Conservation (phyloP, 441 rosid genomes). For the Aleurites moluccanus region DNA sequence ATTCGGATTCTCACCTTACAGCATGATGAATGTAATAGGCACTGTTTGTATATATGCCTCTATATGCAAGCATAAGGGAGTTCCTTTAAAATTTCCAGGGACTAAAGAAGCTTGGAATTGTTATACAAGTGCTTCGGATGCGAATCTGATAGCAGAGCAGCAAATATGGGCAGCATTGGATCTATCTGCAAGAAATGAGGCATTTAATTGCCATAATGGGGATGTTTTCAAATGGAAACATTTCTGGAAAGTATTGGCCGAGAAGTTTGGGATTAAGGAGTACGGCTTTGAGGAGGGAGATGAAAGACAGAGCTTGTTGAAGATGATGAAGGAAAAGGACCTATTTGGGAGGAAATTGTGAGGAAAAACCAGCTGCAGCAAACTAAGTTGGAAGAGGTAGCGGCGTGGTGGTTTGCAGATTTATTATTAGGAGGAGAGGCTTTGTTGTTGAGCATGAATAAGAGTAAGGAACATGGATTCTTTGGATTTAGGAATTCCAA, state of each 20-base stretch:
- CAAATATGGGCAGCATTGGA: neutral
- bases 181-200: neutral
- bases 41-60: neutral
- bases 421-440: too few relatives aligned
- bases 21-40: neutral
- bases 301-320: conserved; percentile 43
- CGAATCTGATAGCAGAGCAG: neutral
- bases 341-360: conserved; percentile 76
- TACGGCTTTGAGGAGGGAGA: conserved; percentile 32
- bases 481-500: neutral
- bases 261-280: neutral
- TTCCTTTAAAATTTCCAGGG: neutral
- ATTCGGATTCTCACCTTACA: neutral
- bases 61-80: neutral
- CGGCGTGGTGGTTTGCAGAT: conserved; percentile 72
- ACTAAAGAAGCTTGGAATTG: conserved; percentile 48
- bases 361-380: conserved; percentile 53
- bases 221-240: neutral
- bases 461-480: neutral
- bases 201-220: neutral
- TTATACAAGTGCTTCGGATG: neutral
- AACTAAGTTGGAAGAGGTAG: conserved; percentile 58
- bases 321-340: conserved; percentile 67
- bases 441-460: conserved; percentile 11
- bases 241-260: neutral